These are phyloP conservation scores for Naegleria lovaniensis DNA, from an alignment of 208 protist species.

Conservation along the genomic window DNA sequence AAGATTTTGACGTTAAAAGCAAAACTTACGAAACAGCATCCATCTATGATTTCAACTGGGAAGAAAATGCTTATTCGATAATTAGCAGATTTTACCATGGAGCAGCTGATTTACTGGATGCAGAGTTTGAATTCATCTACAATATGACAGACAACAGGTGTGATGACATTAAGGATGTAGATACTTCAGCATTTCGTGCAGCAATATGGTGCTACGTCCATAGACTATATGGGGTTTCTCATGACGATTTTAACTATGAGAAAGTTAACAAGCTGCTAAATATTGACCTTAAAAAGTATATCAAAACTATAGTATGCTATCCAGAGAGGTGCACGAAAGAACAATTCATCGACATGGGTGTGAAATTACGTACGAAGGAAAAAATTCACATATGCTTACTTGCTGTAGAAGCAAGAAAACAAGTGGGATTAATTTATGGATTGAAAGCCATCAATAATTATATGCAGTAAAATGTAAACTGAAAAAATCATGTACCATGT, in stretches of 20 bases:
- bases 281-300: constrained; percentile 21
- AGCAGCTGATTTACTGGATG: constrained; percentile 1
- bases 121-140: constrained; percentile 28
- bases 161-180: constrained; percentile 5
- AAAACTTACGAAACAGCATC: neutral
- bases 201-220: constrained; percentile 24
- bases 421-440: neutral
- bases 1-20: constrained; percentile 15
- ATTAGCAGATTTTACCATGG: constrained; percentile 22
- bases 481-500: too few relatives aligned
- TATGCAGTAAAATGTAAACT: neutral
- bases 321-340: neutral
- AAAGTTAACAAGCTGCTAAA: constrained; percentile 22
- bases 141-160: constrained; percentile 27
- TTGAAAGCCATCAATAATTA: constrained; percentile 5
- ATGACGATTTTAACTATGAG: constrained; percentile 27
- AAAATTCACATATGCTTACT: constrained; percentile 27
- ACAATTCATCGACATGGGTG: constrained; percentile 15
- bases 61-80: constrained; percentile 6
- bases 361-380: neutral
- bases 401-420: constrained; percentile 17
- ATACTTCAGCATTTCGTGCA: constrained; percentile 21
- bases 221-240: neutral
- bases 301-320: constrained; percentile 29
- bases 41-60: constrained; percentile 5